Conservation (phyloP, 306 rosid species). For the Pterocarpus santalinus region DNA sequence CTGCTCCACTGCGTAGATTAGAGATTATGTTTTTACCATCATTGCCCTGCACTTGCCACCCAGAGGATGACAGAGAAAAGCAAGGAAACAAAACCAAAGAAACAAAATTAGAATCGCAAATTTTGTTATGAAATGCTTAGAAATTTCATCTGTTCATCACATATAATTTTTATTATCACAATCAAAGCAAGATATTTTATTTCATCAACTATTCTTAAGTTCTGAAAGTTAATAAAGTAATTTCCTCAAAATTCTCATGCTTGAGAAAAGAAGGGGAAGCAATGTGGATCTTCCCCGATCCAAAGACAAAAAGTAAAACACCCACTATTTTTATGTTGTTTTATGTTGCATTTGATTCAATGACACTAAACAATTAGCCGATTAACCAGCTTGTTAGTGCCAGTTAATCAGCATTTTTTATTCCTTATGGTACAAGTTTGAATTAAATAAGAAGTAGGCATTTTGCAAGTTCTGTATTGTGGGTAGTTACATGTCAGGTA, state of each 20-base stretch:
- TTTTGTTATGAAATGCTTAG: conserved; percentile 4
- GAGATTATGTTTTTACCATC: conserved; percentile 69
- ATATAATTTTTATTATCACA: conserved; percentile 3
- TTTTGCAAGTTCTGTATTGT: no score
- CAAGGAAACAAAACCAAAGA: background rate
- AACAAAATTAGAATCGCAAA: conserved; percentile 18
- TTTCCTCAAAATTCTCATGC: conserved; percentile 19
- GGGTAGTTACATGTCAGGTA: no score
- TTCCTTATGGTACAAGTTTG: background rate
- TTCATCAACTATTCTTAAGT: background rate
- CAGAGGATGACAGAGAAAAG: conserved; percentile 18
- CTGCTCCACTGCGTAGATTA: conserved; percentile 75
- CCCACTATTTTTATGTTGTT: background rate
- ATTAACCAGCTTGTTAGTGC: background rate
- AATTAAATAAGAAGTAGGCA: no score
- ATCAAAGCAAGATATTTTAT: background rate
- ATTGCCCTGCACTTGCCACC: conserved; percentile 63
- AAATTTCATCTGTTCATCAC: background rate
- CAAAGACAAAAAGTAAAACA: background rate
- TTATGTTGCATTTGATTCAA: conserved; percentile 5
- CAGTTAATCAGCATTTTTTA: no score
- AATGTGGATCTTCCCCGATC: background rate
- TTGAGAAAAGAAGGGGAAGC: conserved; percentile 14
- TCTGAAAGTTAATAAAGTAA: conserved; percentile 16
- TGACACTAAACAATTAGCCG: background rate